A percentile compares a stretch with the other conserved stretches of the same genome.
Conservation (phyloP, 2,329 filamentous ascomycete species). For the Epichloe amarillans region DNA sequence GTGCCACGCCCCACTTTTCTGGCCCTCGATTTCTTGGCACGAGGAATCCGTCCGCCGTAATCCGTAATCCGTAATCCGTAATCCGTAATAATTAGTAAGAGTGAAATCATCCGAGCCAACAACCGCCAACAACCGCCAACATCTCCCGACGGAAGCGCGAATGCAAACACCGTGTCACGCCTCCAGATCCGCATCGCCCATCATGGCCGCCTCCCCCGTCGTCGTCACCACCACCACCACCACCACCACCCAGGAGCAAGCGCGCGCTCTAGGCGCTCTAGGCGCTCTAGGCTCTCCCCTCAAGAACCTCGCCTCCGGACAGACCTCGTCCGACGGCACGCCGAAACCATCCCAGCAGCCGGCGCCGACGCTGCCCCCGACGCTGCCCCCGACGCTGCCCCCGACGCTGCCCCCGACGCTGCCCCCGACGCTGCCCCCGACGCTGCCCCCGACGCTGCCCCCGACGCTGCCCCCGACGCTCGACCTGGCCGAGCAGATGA, state of each 20-base stretch:
- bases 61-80: too few species aligned
- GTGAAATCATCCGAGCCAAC: too few species aligned
- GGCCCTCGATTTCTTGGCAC: too few species aligned
- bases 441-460: conserved; percentile 10
- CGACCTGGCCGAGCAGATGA: conserved; percentile 66
- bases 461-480: conserved; percentile 24
- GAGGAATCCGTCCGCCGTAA: too few species aligned
- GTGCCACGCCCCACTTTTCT: too few species aligned
- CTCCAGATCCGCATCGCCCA: conserved; percentile 1
- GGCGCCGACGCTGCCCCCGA: conserved; percentile 6
- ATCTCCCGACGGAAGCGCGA: too few species aligned
- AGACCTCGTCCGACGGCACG: conserved; percentile 32
- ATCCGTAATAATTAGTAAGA: too few species aligned
- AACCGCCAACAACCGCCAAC: too few species aligned
- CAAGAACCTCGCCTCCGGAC: conserved; percentile 25
- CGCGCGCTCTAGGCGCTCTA: conserved; percentile 22
- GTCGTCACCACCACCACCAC: conserved; percentile 20
- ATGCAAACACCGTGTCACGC: too few species aligned
- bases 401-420: conserved; percentile 27
- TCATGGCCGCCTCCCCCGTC: conserved; percentile 32
- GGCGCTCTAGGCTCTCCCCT: conserved; percentile 32
- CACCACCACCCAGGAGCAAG: conserved; percentile 16
- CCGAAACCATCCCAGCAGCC: conserved; percentile 21
- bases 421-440: conserved; percentile 8
- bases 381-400: conserved; percentile 27